phyloP scores from a whole-genome alignment of 2,329 filamentous ascomycete species.

The Cytospora leucostoma region DNA sequence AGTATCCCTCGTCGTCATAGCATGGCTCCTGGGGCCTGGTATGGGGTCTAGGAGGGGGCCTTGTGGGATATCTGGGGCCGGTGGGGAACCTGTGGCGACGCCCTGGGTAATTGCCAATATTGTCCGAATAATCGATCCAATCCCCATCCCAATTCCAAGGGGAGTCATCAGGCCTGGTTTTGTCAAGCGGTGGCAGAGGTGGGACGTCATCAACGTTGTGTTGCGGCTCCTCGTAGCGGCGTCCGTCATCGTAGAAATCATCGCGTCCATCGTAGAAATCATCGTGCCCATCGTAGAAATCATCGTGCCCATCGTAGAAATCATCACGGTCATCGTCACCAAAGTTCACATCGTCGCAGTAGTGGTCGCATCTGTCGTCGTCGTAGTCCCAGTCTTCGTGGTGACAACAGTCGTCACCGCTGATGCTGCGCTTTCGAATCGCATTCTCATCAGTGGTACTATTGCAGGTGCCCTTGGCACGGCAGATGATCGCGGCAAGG shows the following conservation, averaged over 20 bases:
- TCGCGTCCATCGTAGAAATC: not conserved
- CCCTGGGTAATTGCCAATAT: not conserved
- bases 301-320: not conserved
- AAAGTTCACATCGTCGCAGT: not conserved
- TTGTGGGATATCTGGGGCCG: not conserved
- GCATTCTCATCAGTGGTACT: not conserved
- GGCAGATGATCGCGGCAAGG: conserved; percentile 1
- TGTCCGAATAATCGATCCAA: conserved; percentile 5
- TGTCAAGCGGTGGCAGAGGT: not conserved
- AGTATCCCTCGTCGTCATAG: not conserved
- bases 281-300: not conserved
- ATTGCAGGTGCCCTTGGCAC: not conserved
- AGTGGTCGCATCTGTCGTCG: not conserved
- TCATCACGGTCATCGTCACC: not conserved
- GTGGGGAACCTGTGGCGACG: not conserved
- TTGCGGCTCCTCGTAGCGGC: not conserved
- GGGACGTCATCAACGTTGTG: not conserved
- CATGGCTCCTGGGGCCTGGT: not conserved
- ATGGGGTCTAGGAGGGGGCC: not conserved
- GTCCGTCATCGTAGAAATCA: not conserved
- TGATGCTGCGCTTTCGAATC: conserved; percentile 7
- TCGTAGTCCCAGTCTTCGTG: not conserved
- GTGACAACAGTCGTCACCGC: not conserved
- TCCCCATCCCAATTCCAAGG: conserved; percentile 4
- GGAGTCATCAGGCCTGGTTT: not conserved